Evolutionary conservation across 2,329 filamentous ascomycete genomes (phyloP).

Genomic region (Cladophialophora immunda): DNA sequence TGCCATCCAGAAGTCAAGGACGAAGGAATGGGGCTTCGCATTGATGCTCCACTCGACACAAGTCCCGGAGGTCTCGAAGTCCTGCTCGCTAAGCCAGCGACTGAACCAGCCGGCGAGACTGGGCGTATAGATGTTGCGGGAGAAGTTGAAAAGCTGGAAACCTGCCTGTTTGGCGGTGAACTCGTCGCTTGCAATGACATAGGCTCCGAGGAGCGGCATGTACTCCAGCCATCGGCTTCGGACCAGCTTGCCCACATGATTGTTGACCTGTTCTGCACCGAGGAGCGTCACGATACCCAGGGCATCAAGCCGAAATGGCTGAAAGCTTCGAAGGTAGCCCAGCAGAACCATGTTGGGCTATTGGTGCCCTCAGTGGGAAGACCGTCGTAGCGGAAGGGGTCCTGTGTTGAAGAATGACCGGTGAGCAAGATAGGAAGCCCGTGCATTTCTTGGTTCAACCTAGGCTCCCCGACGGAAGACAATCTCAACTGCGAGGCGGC

Average conservation of each 20-base stretch:
- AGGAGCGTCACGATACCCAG: conserved; percentile 26
- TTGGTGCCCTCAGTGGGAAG: neutral
- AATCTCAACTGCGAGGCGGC: neutral
- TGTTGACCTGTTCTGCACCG: conserved; percentile 23
- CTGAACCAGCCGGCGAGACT: conserved; percentile 23
- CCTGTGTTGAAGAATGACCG: neutral
- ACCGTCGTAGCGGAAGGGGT: neutral
- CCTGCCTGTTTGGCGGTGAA: conserved; percentile 5
- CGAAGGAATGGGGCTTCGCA: conserved; percentile 4
- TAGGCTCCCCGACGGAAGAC: neutral
- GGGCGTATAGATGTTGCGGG: conserved; percentile 8
- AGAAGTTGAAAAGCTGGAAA: conserved; percentile 25
- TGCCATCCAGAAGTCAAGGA: neutral
- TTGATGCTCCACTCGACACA: neutral
- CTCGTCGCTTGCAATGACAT: conserved; percentile 20
- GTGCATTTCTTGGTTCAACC: neutral
- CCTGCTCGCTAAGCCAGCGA: conserved; percentile 22
- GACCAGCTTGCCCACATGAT: conserved; percentile 17
- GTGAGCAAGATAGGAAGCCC: neutral
- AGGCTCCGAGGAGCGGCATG: conserved; percentile 22
- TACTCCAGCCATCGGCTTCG: conserved; percentile 11
- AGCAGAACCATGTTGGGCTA: neutral
- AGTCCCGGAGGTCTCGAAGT: conserved; percentile 2
- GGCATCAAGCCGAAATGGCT: conserved; percentile 27
- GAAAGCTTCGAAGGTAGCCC: neutral